A percentile compares a stretch with the other conserved stretches of the same genome.
These are phyloP conservation scores for Mucor indicus DNA, from an alignment of 371 early-diverging fungal species.

Conservation along the genomic window DNA sequence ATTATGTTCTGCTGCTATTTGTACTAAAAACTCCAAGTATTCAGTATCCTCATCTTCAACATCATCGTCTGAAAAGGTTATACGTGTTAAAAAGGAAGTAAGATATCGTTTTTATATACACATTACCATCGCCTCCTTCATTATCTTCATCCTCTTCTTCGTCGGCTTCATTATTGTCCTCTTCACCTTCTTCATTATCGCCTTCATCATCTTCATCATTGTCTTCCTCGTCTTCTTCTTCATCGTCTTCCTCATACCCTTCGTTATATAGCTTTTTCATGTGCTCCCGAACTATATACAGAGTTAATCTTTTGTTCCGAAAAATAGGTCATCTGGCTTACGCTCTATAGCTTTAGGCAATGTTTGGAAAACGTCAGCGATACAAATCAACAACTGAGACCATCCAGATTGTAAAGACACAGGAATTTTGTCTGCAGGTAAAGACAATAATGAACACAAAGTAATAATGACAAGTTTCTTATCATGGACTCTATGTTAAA, in stretches of 20 bases:
- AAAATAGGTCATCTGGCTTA: constrained; percentile 27
- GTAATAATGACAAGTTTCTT: constrained; percentile 86
- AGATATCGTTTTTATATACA: constrained; percentile 17
- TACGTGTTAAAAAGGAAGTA: not conserved
- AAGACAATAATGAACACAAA: constrained; percentile 66
- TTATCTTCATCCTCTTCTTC: constrained; percentile 37
- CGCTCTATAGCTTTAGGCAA: constrained; percentile 81
- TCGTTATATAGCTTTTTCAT: constrained; percentile 61
- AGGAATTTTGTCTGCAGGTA: constrained; percentile 73
- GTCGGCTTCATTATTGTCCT: constrained; percentile 31
- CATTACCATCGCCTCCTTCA: constrained; percentile 35
- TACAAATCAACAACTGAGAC: constrained; percentile 66
- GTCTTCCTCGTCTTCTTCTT: constrained; percentile 50
- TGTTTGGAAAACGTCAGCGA: constrained; percentile 70
- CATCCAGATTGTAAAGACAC: constrained; percentile 65
- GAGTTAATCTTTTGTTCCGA: constrained; percentile 32
- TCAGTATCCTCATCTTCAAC: constrained; percentile 60
- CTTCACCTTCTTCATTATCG: constrained; percentile 47
- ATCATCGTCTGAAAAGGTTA: constrained; percentile 50
- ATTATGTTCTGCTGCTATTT: constrained; percentile 50
- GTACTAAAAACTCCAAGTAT: constrained; percentile 64
- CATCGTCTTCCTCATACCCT: constrained; percentile 63
- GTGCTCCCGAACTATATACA: constrained; percentile 60
- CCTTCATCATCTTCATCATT: constrained; percentile 57
- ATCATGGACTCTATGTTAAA: constrained; percentile 80